Base-by-base conservation (phyloP, 2,329 filamentous ascomycete species). In the Microsporum ferrugineum region DNA sequence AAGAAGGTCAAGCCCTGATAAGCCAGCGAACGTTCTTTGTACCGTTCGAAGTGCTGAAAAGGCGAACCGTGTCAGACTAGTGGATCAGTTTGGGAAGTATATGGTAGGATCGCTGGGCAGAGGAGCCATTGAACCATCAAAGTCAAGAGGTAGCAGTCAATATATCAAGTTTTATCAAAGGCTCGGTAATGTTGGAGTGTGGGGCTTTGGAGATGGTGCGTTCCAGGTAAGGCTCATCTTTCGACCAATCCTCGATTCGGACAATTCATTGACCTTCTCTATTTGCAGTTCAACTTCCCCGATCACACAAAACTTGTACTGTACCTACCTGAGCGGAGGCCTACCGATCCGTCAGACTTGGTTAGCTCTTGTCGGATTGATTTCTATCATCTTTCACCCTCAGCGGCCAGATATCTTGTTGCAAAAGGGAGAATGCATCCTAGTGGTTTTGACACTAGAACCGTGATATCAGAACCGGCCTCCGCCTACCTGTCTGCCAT, bases 261-360 rank as follows among this genome's bases (percentile, higher is more conserved):
- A 23, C 34, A 10, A 4, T 36, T 38, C 27, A 12, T 29, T 64
- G 5, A 61, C n/a, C 14, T 33, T 1, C 38, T 38, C 8, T 59
- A 5, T 36, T 34, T 34, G 12, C 39, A 76, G 68, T 79, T 80
- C 69, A 80, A 80, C 64, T 80, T 80, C 65, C 78, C 78, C 1
- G 78, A 80, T 60, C 78, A 80, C 63, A 80, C 78, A 10, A 80
- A 80, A 64, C 71, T 80, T 10, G 73, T 79, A n/a, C 68, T 80
- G 38, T 75, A 77, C 3, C 71, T 72, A 12, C 72, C 71, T 14
- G 72, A 71, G 41, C 71, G 70, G n/a, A 68, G 73, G 61, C n/a
- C 51, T 1, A 8, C 23, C 31, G 59, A 12, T 33, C 59, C 45
- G 8, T 59, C 62, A 8, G 39, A 49, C 34, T 58, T 63, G 14